Base-by-base conservation (phyloP, 345 rosid species). In the Geranium brycei region DNA sequence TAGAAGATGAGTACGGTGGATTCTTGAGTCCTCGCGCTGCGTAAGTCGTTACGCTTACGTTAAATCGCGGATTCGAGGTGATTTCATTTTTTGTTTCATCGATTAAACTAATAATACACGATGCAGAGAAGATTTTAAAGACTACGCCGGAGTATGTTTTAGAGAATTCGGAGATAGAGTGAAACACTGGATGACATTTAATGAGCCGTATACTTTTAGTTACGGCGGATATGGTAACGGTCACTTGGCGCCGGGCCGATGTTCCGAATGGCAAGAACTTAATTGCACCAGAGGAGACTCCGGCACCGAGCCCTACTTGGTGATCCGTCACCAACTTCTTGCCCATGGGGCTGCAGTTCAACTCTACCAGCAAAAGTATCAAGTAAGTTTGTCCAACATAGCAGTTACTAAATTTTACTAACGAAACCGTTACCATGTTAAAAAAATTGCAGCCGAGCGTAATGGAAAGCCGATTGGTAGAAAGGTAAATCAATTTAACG, bases 181-280 rank as follows among this genome's bases (percentile, higher is more conserved):
- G 60, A 85, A 85, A 68, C 71, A 78, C 1, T 85, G 90, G 90
- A 82, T 80, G 11, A 80, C 87, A 3, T 7, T 80, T 23, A 85
- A 85, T 17, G 85, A 85, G 70, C 87, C 87, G 13, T 79, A 62
- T 40, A 69, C 57, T 11, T 67, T 62, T n/a, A 64, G 72, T 30
- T 6, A 3, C 0, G 71, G 65, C 4, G 90, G 83, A 0, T 77
- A 85, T 16, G 71, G 17, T 1, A 4, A 0, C 0, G 82, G 82
- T 0, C 0, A 0, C 0, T 18, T 66, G 38, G 82, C 90, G 12
- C 90, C 87, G 0, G 80, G 78, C 1, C 69, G 85, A 15, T 85
- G 90, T 59, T 80, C 90, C 0, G 60, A 62, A 11, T 79, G 78
- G 72, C 63, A 59, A 19, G 18, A 40, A 31, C 23, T 61, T 4